Conservation (phyloP, 306 rosid species). For the Quercus dentata region DNA sequence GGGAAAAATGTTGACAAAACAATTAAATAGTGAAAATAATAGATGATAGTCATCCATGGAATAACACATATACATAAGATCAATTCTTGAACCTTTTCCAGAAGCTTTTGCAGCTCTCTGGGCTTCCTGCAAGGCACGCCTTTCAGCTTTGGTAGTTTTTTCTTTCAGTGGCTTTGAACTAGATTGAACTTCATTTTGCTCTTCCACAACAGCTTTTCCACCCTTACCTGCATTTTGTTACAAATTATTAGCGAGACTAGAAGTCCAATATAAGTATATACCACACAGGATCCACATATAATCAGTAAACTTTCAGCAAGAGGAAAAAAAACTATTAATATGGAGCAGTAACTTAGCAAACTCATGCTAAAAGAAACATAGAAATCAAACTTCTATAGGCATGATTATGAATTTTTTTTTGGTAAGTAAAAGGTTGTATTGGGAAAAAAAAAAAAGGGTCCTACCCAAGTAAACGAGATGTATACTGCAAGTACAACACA, state of each 20-base stretch:
- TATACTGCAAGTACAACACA: too few relatives aligned
- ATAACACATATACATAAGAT: not conserved
- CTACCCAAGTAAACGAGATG: too few relatives aligned
- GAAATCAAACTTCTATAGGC: not conserved
- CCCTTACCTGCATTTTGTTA: constrained; percentile 45
- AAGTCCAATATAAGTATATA: not conserved
- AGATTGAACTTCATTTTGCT: constrained; percentile 24
- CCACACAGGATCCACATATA: not conserved
- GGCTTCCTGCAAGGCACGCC: constrained; percentile 85
- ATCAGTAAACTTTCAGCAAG: not conserved
- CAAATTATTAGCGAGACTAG: not conserved
- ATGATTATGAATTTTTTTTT: not conserved
- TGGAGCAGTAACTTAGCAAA: not conserved
- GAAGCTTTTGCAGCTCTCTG: constrained; percentile 83
- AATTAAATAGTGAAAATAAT: not conserved
- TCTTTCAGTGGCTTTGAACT: constrained; percentile 44
- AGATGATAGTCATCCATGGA: not conserved
- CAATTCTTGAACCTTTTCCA: constrained; percentile 49
- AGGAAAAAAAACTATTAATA: not conserved
- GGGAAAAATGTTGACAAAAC: not conserved
- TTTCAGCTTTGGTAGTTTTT: constrained; percentile 77
- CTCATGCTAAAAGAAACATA: not conserved
- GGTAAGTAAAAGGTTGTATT: too few relatives aligned
- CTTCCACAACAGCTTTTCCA: constrained; percentile 33
- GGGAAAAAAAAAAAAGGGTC: too few relatives aligned